A percentile compares a stretch with the other conserved stretches of the same genome.
These are phyloP conservation scores for Cercospora citrullina DNA, from an alignment of 2,329 filamentous ascomycete genomes.

Conservation along the genomic window DNA sequence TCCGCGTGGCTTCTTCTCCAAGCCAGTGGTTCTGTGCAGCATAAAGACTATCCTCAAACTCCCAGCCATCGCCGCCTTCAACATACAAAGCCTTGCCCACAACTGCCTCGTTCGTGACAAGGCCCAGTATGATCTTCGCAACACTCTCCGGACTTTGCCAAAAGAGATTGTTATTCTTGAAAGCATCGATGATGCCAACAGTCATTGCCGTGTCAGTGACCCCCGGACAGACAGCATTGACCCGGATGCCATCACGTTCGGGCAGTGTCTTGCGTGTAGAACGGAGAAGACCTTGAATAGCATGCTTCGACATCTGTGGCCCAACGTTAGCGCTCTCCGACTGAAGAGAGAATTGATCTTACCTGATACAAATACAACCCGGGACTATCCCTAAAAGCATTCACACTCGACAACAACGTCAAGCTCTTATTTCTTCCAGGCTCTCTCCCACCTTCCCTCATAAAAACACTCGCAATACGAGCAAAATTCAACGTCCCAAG, in stretches of 20 bases:
- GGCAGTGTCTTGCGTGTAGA: slow-evolving; percentile 29
- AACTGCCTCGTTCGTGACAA: slow-evolving; percentile 38
- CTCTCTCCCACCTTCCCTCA: slow-evolving; percentile 43
- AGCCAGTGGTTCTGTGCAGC: slow-evolving; percentile 47
- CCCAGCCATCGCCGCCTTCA: slow-evolving; percentile 48
- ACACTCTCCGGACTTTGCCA: slow-evolving; percentile 29
- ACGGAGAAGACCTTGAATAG: slow-evolving; percentile 31
- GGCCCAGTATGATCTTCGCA: slow-evolving; percentile 29
- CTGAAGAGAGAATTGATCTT: not conserved
- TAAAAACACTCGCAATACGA: slow-evolving; percentile 53
- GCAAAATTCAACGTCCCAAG: slow-evolving; percentile 45
- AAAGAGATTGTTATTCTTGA: slow-evolving; percentile 24
- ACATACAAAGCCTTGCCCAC: slow-evolving; percentile 48
- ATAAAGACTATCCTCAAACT: slow-evolving; percentile 47
- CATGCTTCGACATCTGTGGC: slow-evolving; percentile 30
- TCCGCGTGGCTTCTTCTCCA: slow-evolving; percentile 39
- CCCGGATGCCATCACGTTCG: slow-evolving; percentile 36
- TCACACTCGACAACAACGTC: slow-evolving; percentile 48
- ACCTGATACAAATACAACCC: slow-evolving; percentile 49
- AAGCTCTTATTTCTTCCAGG: slow-evolving; percentile 43
- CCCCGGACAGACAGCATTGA: slow-evolving; percentile 48
- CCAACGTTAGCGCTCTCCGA: not conserved
- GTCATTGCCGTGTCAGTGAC: slow-evolving; percentile 45
- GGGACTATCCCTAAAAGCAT: slow-evolving; percentile 52
- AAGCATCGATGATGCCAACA: slow-evolving; percentile 19